A percentile compares a stretch with the other conserved stretches of the same genome.
These are phyloP conservation scores for Chaetoceros tenuissimus DNA, from an alignment of 108 stramenopile species.

Conservation along the genomic window DNA sequence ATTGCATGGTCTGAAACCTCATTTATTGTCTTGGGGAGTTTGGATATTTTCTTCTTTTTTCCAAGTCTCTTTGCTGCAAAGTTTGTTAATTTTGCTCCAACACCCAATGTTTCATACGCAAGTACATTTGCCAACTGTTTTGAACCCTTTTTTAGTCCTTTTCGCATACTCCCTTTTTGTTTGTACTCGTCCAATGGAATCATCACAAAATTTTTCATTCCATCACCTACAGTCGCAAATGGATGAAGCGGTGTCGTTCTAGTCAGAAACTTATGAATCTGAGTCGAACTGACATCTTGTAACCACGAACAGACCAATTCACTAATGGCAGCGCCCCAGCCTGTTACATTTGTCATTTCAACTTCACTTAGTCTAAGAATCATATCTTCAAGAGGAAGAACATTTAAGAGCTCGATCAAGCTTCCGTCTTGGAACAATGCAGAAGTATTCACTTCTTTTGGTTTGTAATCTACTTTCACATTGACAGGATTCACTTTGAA, in stretches of 20 bases:
- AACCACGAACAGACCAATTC: slow-evolving; percentile 54
- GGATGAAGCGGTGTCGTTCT: slow-evolving; percentile 65
- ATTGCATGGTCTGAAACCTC: slow-evolving; percentile 46
- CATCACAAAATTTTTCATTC: slow-evolving; percentile 53
- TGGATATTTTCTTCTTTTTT: slow-evolving; percentile 5
- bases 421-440: slow-evolving; percentile 68
- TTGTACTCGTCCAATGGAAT: slow-evolving; percentile 58
- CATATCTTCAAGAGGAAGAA: slow-evolving; percentile 78
- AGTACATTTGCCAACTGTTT: slow-evolving; percentile 55
- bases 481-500: slow-evolving; percentile 65
- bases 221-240: slow-evolving; percentile 50
- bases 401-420: slow-evolving; percentile 70
- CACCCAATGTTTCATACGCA: slow-evolving; percentile 55
- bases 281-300: slow-evolving; percentile 68
- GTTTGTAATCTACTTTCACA: slow-evolving; percentile 78
- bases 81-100: slow-evolving; percentile 47
- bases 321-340: slow-evolving; percentile 59
- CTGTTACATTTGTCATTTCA: slow-evolving; percentile 36
- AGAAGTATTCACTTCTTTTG: slow-evolving; percentile 51
- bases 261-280: slow-evolving; percentile 78
- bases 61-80: slow-evolving; percentile 39
- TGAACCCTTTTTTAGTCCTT: slow-evolving; percentile 37
- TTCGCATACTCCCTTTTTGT: slow-evolving; percentile 41
- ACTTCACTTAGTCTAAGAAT: slow-evolving; percentile 60
- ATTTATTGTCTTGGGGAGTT: slow-evolving; percentile 9